These are phyloP conservation scores for Parmales sp. DNA, from an alignment of 108 stramenopile species.

Conservation along the genomic window DNA sequence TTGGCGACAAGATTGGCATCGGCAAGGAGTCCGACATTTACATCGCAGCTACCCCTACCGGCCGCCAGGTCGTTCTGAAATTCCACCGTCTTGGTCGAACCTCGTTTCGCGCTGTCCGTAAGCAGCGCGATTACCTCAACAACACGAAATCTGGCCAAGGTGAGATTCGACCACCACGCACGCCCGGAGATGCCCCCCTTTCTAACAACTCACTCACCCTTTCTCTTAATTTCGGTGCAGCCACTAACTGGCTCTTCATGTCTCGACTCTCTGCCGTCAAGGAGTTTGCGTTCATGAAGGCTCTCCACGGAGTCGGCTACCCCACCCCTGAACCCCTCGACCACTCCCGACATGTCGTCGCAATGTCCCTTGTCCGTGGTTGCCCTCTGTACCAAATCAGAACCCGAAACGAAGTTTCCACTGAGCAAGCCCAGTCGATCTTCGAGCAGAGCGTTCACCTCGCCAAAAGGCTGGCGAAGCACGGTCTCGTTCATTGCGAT, in stretches of 20 bases:
- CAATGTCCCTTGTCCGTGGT: conserved; percentile 76
- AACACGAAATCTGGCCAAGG: conserved; percentile 40
- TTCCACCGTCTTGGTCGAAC: conserved; percentile 96
- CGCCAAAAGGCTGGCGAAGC: conserved; percentile 63
- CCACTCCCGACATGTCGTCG: conserved; percentile 86
- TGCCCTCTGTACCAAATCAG: conserved; percentile 77
- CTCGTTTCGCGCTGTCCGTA: conserved; percentile 89
- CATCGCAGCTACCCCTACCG: conserved; percentile 51
- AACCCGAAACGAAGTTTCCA: conserved; percentile 50
- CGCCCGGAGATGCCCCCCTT: conserved; percentile 17
- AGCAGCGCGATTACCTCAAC: conserved; percentile 93
- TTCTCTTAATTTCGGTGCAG: no score
- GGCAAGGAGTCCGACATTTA: conserved; percentile 85
- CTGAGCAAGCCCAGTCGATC: conserved; percentile 79
- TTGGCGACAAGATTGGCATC: conserved; percentile 94
- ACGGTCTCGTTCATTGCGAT: conserved; percentile 97
- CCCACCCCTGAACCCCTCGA: conserved; percentile 85
- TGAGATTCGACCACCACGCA: conserved; percentile 20
- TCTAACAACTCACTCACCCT: no score
- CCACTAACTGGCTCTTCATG: conserved; percentile 91
- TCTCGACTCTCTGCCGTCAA: conserved; percentile 80
- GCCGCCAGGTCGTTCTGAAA: conserved; percentile 82
- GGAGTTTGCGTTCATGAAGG: conserved; percentile 97
- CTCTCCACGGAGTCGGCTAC: conserved; percentile 81
- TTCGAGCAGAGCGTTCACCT: conserved; percentile 62